phyloP scores from a whole-genome alignment of 1,284 basidiomycete species.

The Cryptococcus floricola region DNA sequence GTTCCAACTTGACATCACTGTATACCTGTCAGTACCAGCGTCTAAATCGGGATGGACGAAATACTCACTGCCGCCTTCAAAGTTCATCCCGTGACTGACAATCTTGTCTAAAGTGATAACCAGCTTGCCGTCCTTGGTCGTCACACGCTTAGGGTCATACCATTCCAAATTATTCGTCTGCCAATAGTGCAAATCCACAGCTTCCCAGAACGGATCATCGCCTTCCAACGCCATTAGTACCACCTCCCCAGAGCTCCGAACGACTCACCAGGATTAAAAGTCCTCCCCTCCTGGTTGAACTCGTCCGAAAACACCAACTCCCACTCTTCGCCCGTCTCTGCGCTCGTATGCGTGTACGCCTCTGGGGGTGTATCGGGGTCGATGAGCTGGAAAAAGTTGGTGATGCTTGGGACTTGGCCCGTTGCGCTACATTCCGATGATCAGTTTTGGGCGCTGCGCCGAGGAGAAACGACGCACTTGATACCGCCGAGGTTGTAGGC shows the following conservation, averaged over 20 bases:
- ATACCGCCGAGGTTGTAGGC: slow-evolving; percentile 71
- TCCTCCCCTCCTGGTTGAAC: slow-evolving; percentile 70
- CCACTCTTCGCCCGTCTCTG: slow-evolving; percentile 67
- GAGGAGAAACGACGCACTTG: slow-evolving; percentile 49
- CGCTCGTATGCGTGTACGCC: slow-evolving; percentile 56
- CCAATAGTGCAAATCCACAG: slow-evolving; percentile 57
- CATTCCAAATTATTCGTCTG: slow-evolving; percentile 79
- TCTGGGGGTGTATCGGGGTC: slow-evolving; percentile 65
- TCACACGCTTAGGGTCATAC: slow-evolving; percentile 59
- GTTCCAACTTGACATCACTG: slow-evolving; percentile 64
- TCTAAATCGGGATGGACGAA: not conserved
- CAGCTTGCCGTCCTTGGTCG: slow-evolving; percentile 61
- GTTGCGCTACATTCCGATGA: slow-evolving; percentile 23
- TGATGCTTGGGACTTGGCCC: slow-evolving; percentile 52
- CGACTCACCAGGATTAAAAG: slow-evolving; percentile 52
- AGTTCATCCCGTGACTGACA: slow-evolving; percentile 67
- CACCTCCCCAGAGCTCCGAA: not conserved
- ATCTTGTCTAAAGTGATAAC: slow-evolving; percentile 62
- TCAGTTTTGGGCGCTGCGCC: not conserved
- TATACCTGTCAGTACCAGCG: slow-evolving; percentile 1
- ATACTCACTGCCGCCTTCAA: slow-evolving; percentile 60
- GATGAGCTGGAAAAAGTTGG: slow-evolving; percentile 51
- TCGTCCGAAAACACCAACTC: slow-evolving; percentile 88
- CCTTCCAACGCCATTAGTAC: slow-evolving; percentile 20
- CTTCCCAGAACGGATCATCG: slow-evolving; percentile 58